Evolutionary conservation across 2,329 filamentous ascomycete genomes (phyloP).

Genomic region (Didymella glomerata): DNA sequence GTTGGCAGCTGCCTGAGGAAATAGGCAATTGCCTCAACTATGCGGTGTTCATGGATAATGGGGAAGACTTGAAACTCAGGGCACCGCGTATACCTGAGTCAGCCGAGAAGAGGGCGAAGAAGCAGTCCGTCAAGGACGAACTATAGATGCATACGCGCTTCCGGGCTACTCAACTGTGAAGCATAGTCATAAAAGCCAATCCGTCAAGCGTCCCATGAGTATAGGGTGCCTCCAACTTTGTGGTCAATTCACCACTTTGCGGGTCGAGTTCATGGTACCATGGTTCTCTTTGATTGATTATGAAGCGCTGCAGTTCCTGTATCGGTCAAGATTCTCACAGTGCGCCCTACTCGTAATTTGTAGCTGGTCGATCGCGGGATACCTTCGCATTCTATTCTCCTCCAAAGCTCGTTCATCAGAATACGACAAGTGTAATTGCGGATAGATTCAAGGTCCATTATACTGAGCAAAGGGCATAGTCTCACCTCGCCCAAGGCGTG

Average conservation of each 20-base stretch:
- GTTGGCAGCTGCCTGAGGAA: slow-evolving; percentile 17
- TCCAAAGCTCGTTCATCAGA: no score
- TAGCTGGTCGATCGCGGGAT: no score
- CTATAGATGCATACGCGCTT: background rate
- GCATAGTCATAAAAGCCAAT: background rate
- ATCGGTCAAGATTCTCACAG: no score
- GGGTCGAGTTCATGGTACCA: background rate
- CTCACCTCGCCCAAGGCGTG: no score
- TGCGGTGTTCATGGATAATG: slow-evolving; percentile 11
- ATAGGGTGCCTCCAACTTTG: background rate
- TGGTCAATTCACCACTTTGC: background rate
- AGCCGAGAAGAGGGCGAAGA: no score
- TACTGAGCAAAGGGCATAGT: no score
- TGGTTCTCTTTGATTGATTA: background rate
- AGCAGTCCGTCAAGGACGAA: no score
- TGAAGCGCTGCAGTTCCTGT: background rate
- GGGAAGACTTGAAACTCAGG: slow-evolving; percentile 13
- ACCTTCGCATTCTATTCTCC: no score
- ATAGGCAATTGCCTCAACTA: slow-evolving; percentile 23
- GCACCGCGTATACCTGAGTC: background rate
- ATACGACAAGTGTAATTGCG: no score
- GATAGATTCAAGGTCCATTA: no score
- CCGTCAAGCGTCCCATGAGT: background rate
- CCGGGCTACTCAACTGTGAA: background rate
- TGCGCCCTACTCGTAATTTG: no score